Evolutionary conservation across 2,329 filamentous ascomycete species (phyloP), one percentile per base, ranked within the genome.

Genomic region (Colletotrichum noveboracense): DNA sequence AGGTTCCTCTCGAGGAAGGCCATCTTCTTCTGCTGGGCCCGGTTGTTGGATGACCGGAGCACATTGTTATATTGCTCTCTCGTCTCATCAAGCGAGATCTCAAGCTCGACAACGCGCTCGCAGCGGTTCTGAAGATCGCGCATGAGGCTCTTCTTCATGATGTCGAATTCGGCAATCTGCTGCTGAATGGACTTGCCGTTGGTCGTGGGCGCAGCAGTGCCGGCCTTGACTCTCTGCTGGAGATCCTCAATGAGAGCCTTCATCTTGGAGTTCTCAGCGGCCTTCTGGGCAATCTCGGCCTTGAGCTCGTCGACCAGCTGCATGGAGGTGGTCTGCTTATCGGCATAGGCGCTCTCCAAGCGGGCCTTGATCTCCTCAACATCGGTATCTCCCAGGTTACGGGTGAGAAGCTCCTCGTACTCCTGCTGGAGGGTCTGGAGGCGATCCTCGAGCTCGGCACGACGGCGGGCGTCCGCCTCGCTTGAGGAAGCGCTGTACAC

Each of bases 141-240:
- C 97, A 99, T 99, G 79, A 99, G 89, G 79, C 95, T 98, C 92
- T 99, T 99, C 93, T 99, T 99, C 96, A 99, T 99, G 75, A 95
- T 94, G 85, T 99, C 97, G 80, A 99, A 99, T 84, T 99, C 97
- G 74, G 96, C 95, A 85, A 99, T 98, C 87, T 98, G 97, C 87
- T 99, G 96, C 84, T 98, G 96, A 60, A 98, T 92, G 14, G 95
- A 97, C 90, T 98, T 98, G 89, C 94, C 94, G 81, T 95, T 95
- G 71, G 92, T 87, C 82, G 93, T 95, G 30, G 93, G 90, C 21
- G 88, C 89, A 12, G 86, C 82, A 21, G 84, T 84, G 78, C 90
- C 90, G 66, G 91, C 88, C 88, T 95, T 95, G 82, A 94, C 88
- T 77, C 93, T 91, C 80, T 91, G 90, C 83, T 96, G 94, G 14